Percentiles rank a stretch among this genome's conserved stretches.
phyloP scores from a whole-genome alignment of 192 early-diverging fungal genomes.

The Coemansia sp. region DNA sequence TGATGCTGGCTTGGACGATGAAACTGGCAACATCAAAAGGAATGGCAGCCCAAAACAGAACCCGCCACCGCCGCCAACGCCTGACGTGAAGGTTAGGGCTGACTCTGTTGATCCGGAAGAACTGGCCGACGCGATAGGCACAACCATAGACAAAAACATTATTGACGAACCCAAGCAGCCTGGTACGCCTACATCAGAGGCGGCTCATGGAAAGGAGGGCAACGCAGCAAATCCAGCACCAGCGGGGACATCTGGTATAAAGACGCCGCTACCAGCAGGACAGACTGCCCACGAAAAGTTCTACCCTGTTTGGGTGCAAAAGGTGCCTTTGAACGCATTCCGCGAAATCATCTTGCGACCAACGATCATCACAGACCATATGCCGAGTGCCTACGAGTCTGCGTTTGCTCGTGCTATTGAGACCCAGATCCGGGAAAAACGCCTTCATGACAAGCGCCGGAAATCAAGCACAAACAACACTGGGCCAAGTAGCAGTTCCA shows the following conservation, averaged over 20 bases:
- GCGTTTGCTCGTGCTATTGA: conserved; percentile 51
- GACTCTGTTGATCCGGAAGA: conserved; percentile 37
- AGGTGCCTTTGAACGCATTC: conserved; percentile 31
- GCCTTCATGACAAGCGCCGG: conserved; percentile 27
- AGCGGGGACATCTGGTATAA: background rate
- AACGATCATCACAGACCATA: conserved; percentile 50
- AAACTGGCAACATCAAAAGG: background rate
- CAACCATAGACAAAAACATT: conserved; percentile 19
- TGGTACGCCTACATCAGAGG: background rate
- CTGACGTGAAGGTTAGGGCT: conserved; percentile 33
- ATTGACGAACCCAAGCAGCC: background rate
- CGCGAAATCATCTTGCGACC: conserved; percentile 49
- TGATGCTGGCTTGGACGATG: background rate
- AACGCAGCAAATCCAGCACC: background rate
- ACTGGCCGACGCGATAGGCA: conserved; percentile 47
- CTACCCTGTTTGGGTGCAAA: conserved; percentile 47
- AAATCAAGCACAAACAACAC: background rate
- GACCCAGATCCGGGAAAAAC: conserved; percentile 51
- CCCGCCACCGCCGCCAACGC: conserved; percentile 43
- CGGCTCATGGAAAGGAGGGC: background rate
- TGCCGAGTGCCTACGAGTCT: conserved; percentile 54
- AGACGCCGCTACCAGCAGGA: background rate
- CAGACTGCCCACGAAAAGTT: conserved; percentile 21
- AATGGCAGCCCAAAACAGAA: background rate
- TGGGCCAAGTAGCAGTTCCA: background rate